Evolutionary conservation across 805 yeast genomes (phyloP), one percentile per base, ranked within the genome.

Genomic region (Wickerhamiella allomyrinae): DNA sequence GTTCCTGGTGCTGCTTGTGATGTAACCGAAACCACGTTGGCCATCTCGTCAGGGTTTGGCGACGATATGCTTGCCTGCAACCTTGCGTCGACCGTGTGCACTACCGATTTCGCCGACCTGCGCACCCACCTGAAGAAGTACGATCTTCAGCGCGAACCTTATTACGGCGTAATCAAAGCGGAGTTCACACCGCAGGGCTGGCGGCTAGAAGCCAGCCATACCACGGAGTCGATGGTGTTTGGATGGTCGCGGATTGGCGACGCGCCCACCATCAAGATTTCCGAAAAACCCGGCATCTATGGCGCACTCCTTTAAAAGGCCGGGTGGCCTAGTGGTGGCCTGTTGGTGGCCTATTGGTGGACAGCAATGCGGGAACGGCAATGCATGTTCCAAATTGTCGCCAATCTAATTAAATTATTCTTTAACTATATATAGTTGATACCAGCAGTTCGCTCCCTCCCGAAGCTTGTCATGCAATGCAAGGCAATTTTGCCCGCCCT

Each of bases 11-110:
- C 60, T n/a, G 69, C 68, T 41, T 21, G 49, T 46, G 59, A 48
- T 47, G 22, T 39, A 24, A 10, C 31, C 15, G n/a, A 41, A 17
- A 20, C 33, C 29, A 5, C 37, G 33, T 8, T 46, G 39, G 39
- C 59, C 47, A 38, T 55, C 42, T 60, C 65, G 37, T 49, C 62
- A 1, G 69, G 69, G 9, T 54, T 53, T 42, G 70, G 70, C 7
- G 70, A 65, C 39, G 70, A 66, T 41, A 63, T 65, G 13, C 50
- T 55, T 5, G 33, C 50, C 5, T 20, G 48, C 20, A 45, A 50
- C 11, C 51, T 66, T 21, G 62, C 68, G 2, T 29, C 40, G 6
- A 22, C 15, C 7, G 46, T 46, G 0, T 39, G 44, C 19, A 11
- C 29, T 1, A 2, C 27, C 5, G 46, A 39, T 6, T 17, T 14